Evolutionary conservation across 257 asterid genomes (phyloP).

Genomic region (Primulina huaijiensis): DNA sequence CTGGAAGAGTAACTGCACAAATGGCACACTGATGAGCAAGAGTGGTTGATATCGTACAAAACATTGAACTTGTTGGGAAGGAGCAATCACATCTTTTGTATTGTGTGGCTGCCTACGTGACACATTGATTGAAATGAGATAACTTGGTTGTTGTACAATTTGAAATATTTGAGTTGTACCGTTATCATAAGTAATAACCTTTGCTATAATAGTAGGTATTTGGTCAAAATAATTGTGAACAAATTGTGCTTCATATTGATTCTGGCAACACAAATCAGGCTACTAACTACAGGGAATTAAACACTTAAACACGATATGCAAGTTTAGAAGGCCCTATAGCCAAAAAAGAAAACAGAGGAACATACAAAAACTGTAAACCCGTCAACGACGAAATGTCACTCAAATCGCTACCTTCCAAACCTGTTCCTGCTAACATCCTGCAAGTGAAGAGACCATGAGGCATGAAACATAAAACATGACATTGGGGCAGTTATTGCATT

Average conservation of each 20-base stretch:
- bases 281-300: background rate
- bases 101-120: background rate
- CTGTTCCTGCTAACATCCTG: conserved; percentile 63
- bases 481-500: conserved; percentile 4
- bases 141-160: background rate
- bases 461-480: conserved; percentile 5
- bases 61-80: background rate
- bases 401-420: conserved; percentile 51
- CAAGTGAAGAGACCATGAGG: conserved; percentile 17
- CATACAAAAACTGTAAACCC: conserved; percentile 56
- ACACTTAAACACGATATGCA: background rate
- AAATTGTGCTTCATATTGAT: conserved; percentile 2
- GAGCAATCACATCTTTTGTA: background rate
- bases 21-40: background rate
- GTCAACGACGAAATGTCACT: conserved; percentile 65
- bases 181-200: background rate
- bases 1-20: background rate
- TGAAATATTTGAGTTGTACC: background rate
- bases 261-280: background rate
- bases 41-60: background rate
- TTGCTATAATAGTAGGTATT: background rate
- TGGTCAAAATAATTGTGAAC: background rate
- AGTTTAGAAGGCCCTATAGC: background rate
- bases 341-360: conserved; percentile 17
- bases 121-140: background rate